These are phyloP conservation scores for Populus hybrid DNA, from an alignment of 441 rosid genomes.

Conservation along the genomic window DNA sequence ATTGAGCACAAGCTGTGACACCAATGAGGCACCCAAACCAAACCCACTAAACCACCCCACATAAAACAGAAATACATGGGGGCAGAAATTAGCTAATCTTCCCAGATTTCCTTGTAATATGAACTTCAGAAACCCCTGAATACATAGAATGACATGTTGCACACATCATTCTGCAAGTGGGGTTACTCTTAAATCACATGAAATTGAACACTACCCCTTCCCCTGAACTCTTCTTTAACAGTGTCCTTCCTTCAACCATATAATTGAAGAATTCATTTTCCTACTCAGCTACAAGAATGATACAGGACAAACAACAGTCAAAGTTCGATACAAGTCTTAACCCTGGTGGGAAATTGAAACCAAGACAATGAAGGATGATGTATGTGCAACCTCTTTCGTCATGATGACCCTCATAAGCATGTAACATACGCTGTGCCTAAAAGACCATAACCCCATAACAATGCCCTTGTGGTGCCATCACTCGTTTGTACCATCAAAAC, in stretches of 20 bases:
- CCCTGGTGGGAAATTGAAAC: conserved; percentile 23
- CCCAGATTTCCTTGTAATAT: conserved; percentile 24
- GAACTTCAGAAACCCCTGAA: conserved; percentile 29
- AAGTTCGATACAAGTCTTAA: conserved; percentile 37
- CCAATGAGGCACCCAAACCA: conserved; percentile 32
- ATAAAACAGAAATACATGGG: conserved; percentile 15
- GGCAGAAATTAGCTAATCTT: conserved; percentile 32
- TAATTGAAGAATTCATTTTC: conserved; percentile 37
- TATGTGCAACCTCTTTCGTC: conserved; percentile 19
- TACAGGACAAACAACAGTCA: conserved; percentile 35
- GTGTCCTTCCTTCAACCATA: conserved; percentile 32
- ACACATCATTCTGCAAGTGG: conserved; percentile 16
- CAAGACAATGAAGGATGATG: conserved; percentile 20
- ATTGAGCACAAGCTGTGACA: conserved; percentile 20
- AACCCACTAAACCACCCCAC: conserved; percentile 28
- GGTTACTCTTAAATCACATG: conserved; percentile 13
- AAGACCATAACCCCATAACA: conserved; percentile 5
- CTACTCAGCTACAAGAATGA: conserved; percentile 34
- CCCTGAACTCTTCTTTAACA: conserved; percentile 11
- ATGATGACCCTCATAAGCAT: conserved; percentile 16
- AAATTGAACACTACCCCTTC: conserved; percentile 7
- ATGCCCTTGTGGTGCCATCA: conserved; percentile 13
- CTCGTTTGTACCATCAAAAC: conserved; percentile 77
- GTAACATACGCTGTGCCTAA: conserved; percentile 9
- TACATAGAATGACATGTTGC: conserved; percentile 37